Base-by-base conservation (phyloP, 2,329 filamentous ascomycete genomes). In the Talaromyces sp. region DNA sequence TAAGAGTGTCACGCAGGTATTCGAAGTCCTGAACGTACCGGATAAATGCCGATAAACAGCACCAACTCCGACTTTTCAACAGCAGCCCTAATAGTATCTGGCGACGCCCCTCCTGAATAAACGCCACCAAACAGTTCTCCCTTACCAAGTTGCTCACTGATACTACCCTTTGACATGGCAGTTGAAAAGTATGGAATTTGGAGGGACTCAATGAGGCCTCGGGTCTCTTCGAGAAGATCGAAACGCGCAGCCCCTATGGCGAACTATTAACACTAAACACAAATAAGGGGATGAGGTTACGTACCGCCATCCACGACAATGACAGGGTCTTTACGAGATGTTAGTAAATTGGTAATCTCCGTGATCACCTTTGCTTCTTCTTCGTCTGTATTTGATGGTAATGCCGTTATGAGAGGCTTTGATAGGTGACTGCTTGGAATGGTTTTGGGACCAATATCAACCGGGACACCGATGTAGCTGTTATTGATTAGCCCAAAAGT, bases 391-490 rank as follows among this genome's bases (percentile, higher is more conserved):
- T 58, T 58, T n/a, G n/a, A 29, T 19, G 62, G 62, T 29, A 64
- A 43, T 11, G 13, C 27, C 13, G 29, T 56, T 15, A 64, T 22
- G 17, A 59, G 62, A 13, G 53, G 38, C 25, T 29, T 61, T 58
- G 34, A 22, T 1, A 65, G 45, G n/a, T n/a, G 11, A 15, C 15
- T 29, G n/a, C 22, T 27, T 4, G 63, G 11, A 27, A 65, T 49
- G 8, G n/a, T 54, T 27, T 53, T 53, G 2, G 54, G 47, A 6
- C 53, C 63, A 36, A 65, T 38, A 38, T 65, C 58, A 5, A 59
- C 63, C 15, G 61, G 51, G 22, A 66, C 49, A 17, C 65, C 65
- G 29, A 66, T 66, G 47, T 61, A 61, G 13, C 43, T 61, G 2
- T 36, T 51, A 27, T n/a, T 10, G 5, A 5, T 45, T 27, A 60